These are phyloP conservation scores for Lentinula boryana DNA, from an alignment of 768 basidiomycete species.

Conservation along the genomic window DNA sequence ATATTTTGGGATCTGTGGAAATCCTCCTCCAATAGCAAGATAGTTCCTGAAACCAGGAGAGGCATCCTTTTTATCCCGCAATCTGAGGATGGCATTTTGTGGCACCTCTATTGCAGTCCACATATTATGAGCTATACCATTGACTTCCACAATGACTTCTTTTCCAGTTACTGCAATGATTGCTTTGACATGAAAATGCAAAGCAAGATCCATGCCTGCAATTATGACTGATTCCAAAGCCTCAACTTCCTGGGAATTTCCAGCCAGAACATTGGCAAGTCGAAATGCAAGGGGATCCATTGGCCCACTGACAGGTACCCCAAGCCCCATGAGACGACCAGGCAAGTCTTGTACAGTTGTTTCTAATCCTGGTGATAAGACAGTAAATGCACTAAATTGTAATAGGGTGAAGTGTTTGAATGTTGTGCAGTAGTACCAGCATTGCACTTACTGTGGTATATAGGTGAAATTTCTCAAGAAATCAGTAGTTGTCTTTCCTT, in stretches of 20 bases:
- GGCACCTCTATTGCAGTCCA: conserved; percentile 48
- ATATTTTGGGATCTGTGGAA: conserved; percentile 50
- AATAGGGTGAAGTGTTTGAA: neutral
- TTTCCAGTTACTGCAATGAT: conserved; percentile 56
- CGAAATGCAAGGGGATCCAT: conserved; percentile 56
- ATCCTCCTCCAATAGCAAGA: conserved; percentile 51
- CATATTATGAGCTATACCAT: conserved; percentile 31
- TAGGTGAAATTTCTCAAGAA: conserved; percentile 42
- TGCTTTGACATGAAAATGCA: conserved; percentile 44
- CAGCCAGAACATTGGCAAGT: conserved; percentile 52
- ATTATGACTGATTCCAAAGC: conserved; percentile 49
- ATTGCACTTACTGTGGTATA: conserved; percentile 28
- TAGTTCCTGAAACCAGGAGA: conserved; percentile 47
- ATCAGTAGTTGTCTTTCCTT: conserved; percentile 40
- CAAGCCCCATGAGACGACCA: conserved; percentile 44
- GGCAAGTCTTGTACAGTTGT: conserved; percentile 55
- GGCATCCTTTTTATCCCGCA: conserved; percentile 15
- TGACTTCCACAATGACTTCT: conserved; percentile 31
- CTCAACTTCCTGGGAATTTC: conserved; percentile 45
- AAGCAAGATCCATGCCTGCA: conserved; percentile 33
- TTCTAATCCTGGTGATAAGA: conserved; percentile 50
- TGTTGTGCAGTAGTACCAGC: neutral
- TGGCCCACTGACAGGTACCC: conserved; percentile 58
- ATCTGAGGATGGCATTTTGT: conserved; percentile 23
- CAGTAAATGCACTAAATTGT: conserved; percentile 38